Evolutionary conservation across 305 asterid genomes (phyloP).

Genomic region (Fraxinus sp.): DNA sequence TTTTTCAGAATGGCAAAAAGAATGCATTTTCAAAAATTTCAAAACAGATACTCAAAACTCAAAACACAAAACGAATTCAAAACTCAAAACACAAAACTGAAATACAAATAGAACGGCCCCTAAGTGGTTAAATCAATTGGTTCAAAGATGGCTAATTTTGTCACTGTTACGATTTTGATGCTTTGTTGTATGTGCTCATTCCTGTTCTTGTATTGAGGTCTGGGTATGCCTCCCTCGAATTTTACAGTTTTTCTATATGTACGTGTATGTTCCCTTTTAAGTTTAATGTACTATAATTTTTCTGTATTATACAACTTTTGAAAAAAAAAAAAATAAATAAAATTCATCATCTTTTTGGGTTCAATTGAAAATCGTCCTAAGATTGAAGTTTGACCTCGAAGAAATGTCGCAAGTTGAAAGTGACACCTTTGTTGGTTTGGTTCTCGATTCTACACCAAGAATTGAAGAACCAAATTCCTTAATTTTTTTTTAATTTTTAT

Average conservation of each 20-base stretch:
- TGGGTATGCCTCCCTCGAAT: neutral
- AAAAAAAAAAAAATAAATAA: too few species aligned
- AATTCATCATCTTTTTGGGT: neutral
- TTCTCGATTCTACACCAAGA: too few species aligned
- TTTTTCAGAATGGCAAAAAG: too few species aligned
- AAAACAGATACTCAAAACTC: too few species aligned
- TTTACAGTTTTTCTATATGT: neutral
- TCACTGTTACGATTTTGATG: neutral
- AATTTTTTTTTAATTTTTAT: too few species aligned
- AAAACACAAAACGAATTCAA: too few species aligned
- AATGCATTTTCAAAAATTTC: too few species aligned
- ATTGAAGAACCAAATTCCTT: too few species aligned
- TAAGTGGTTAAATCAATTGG: neutral
- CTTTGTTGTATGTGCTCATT: neutral
- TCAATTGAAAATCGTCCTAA: neutral
- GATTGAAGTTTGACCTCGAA: neutral
- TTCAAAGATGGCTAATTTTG: neutral
- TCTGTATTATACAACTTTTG: neutral
- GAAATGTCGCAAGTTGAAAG: neutral
- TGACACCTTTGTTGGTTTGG: neutral
- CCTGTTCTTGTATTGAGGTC: neutral
- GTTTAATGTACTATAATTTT: neutral
- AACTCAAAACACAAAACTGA: too few species aligned
- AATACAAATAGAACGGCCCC: too few species aligned
- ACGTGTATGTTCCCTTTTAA: too few species aligned